Conservation (phyloP, 2,329 filamentous ascomycete species). For the Rhinocladiella mackenziei region DNA sequence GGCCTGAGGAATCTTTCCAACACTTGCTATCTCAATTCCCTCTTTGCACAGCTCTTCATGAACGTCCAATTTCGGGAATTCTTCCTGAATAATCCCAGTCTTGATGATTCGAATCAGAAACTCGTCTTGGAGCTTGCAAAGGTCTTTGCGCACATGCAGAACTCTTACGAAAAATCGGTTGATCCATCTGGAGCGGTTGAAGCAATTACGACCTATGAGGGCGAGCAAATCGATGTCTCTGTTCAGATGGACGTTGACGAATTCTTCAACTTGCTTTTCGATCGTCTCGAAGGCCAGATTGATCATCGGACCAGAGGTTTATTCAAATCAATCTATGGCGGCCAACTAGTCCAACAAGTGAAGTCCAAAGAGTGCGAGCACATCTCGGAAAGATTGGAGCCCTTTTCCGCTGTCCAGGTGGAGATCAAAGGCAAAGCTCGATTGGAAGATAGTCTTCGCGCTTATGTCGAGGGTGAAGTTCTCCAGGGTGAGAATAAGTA, state of each 20-base stretch:
- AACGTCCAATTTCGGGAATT: conserved; percentile 83
- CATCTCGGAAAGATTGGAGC: conserved; percentile 83
- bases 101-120: conserved; percentile 57
- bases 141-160: conserved; percentile 82
- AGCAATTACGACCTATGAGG: conserved; percentile 77
- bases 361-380: conserved; percentile 93
- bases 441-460: conserved; percentile 80
- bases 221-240: conserved; percentile 75
- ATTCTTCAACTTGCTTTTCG: conserved; percentile 91
- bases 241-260: conserved; percentile 98
- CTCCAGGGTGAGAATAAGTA: conserved; percentile 99
- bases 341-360: conserved; percentile 88
- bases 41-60: conserved; percentile 95
- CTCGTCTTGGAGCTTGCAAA: conserved; percentile 74
- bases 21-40: conserved; percentile 94
- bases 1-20: conserved; percentile 90
- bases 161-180: conserved; percentile 67
- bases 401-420: conserved; percentile 91
- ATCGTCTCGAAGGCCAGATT: conserved; percentile 83
- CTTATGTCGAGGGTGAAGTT: conserved; percentile 93
- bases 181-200: conserved; percentile 69
- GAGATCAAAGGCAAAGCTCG: conserved; percentile 89
- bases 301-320: conserved; percentile 63
- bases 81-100: conserved; percentile 60
- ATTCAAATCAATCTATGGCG: conserved; percentile 83